These are phyloP conservation scores for Cytospora piceicola DNA, from an alignment of 2,329 filamentous ascomycete species.

Conservation along the genomic window DNA sequence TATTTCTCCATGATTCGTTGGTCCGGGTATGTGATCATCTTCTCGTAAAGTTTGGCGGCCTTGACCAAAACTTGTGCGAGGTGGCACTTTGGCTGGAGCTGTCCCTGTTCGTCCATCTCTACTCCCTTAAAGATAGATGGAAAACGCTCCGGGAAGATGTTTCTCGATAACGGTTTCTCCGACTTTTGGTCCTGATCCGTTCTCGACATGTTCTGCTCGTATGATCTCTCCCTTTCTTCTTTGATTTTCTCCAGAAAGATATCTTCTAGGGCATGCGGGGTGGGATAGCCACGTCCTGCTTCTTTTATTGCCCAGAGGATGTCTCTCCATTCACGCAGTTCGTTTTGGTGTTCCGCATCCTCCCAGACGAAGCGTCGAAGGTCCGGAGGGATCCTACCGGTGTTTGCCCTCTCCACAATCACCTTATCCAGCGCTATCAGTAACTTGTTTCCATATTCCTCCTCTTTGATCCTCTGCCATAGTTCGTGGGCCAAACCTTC, in stretches of 20 bases:
- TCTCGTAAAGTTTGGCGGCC: slow-evolving; percentile 42
- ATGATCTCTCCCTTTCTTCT: slow-evolving; percentile 3
- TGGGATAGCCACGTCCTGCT: slow-evolving; percentile 12
- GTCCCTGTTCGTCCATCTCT: slow-evolving; percentile 8
- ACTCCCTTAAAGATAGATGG: slow-evolving; percentile 17
- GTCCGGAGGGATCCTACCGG: slow-evolving; percentile 5
- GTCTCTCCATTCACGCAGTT: slow-evolving; percentile 17
- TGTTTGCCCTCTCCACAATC: not conserved
- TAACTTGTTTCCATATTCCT: slow-evolving; percentile 10
- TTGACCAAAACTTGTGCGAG: slow-evolving; percentile 40
- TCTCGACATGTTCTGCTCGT: not conserved
- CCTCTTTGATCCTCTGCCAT: slow-evolving; percentile 22
- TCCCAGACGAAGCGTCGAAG: slow-evolving; percentile 1
- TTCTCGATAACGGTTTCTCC: not conserved
- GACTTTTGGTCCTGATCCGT: not conserved
- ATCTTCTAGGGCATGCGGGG: slow-evolving; percentile 20
- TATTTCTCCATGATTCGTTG: slow-evolving; percentile 41
- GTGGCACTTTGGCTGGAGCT: slow-evolving; percentile 14
- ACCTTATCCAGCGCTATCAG: slow-evolving; percentile 7
- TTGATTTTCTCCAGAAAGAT: slow-evolving; percentile 22
- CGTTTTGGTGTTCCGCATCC: not conserved
- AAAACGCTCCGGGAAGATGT: slow-evolving; percentile 18
- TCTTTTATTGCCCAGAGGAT: slow-evolving; percentile 17
- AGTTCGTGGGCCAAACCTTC: slow-evolving; percentile 10
- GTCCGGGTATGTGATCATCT: slow-evolving; percentile 43